Base-by-base conservation (phyloP, 2,329 filamentous ascomycete genomes). In the Lachnellula occidentalis region DNA sequence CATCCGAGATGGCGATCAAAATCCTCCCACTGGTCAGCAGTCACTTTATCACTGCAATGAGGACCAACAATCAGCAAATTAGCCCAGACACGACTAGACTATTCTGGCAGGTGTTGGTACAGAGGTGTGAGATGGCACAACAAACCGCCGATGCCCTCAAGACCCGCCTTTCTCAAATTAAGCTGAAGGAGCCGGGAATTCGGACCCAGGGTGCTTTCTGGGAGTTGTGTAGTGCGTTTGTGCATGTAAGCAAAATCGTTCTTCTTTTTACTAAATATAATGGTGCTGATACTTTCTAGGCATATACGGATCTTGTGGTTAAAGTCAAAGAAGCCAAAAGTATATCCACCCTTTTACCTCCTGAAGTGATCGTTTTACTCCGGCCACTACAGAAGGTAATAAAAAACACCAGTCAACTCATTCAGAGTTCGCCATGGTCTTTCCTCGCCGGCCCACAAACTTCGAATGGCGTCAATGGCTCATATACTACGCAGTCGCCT, bases 311-410 rank as follows among this genome's bases (percentile, higher is more conserved):
- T 58, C 78, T 90, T 52, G 85, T 81, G 4, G 73, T 72, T 36
- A 79, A 79, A 64, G 77, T 88, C 60, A 85, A 81, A 67, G 72
- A 77, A 53, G 53, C 74, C 71, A 70, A 78, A 76, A 63, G 74
- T 73, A 42, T 58, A 2, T 65, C 67, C 45, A 72, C 81, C 27
- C 73, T 78, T 45, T 69, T 86, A 7, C 78, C 81, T 3, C 73
- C 79, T 24, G 88, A 95, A 60, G 86, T 91, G 45, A 84, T 88
- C 66, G 74, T 80, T 24, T 80, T 88, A 51, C 80, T 96, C 62
- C 83, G 87, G 56, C 90, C 90, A 2, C 82, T 96, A 45, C 92
- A 96, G 67, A 85, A 85, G 62, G 84, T 83, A 55, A 86, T 94
- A 67, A 91, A 92, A 68, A 89, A 95, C 66, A 89, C 88, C 12